phyloP scores from a whole-genome alignment of 495 filamentous ascomycete genomes.

The Cudoniella acicularis region DNA sequence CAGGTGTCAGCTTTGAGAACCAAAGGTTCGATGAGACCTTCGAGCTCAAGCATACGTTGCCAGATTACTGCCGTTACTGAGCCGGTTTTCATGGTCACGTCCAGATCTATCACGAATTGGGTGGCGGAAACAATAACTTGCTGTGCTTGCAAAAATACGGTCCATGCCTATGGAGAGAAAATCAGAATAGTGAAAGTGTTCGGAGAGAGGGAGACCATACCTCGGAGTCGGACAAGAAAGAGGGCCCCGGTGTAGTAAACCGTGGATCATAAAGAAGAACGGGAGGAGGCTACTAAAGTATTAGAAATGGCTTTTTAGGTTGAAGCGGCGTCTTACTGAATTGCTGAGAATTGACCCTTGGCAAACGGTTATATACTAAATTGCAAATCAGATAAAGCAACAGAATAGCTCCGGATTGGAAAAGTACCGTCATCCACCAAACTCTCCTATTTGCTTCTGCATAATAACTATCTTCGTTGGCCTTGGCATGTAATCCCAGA shows the following conservation, averaged over 20 bases:
- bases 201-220: slow-evolving; percentile 34
- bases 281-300: slow-evolving; percentile 39
- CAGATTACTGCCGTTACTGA: slow-evolving; percentile 22
- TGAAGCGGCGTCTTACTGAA: too few species aligned
- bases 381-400: not conserved
- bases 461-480: slow-evolving; percentile 44
- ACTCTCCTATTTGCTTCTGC: slow-evolving; percentile 51
- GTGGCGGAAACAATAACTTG: slow-evolving; percentile 53
- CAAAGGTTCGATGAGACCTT: slow-evolving; percentile 45
- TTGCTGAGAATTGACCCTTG: slow-evolving; percentile 60
- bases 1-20: slow-evolving; percentile 44
- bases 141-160: slow-evolving; percentile 52
- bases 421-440: slow-evolving; percentile 60
- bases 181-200: slow-evolving; percentile 8
- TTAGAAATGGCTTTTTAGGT: slow-evolving; percentile 23
- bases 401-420: not conserved
- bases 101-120: slow-evolving; percentile 44
- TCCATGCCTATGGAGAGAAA: slow-evolving; percentile 42
- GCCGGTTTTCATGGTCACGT: slow-evolving; percentile 5
- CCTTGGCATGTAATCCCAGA: slow-evolving; percentile 45
- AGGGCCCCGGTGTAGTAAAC: slow-evolving; percentile 53
- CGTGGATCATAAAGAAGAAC: slow-evolving; percentile 54
- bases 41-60: slow-evolving; percentile 53
- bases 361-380: slow-evolving; percentile 55
- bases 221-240: slow-evolving; percentile 48